Conservation (phyloP, 2,329 filamentous ascomycete genomes). For the Alternaria gaisen region DNA sequence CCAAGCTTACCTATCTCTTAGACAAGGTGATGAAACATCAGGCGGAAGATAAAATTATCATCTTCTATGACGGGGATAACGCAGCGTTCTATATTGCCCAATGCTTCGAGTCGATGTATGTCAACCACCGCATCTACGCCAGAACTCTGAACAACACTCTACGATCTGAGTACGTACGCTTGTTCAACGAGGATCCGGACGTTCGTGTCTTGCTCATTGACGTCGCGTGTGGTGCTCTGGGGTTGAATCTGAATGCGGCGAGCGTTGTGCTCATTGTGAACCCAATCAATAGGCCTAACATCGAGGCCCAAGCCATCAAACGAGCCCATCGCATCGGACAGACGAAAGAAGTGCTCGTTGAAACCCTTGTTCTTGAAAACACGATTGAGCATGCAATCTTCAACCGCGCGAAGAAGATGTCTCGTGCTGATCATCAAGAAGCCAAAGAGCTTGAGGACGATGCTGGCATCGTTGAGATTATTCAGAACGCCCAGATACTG, state of each 20-base stretch:
- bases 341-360: slow-evolving; percentile 77
- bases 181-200: slow-evolving; percentile 74
- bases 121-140: slow-evolving; percentile 73
- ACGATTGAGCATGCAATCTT: slow-evolving; percentile 89
- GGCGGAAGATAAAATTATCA: slow-evolving; percentile 80
- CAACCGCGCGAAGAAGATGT: slow-evolving; percentile 77
- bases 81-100: slow-evolving; percentile 86
- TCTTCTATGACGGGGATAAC: slow-evolving; percentile 93
- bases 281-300: slow-evolving; percentile 82
- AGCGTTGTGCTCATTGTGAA: slow-evolving; percentile 90
- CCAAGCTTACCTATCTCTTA: slow-evolving; percentile 87
- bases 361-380: slow-evolving; percentile 81
- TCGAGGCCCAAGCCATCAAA: slow-evolving; percentile 92
- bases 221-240: slow-evolving; percentile 86
- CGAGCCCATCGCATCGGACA: slow-evolving; percentile 90
- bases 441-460: slow-evolving; percentile 68
- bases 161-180: slow-evolving; percentile 77
- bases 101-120: slow-evolving; percentile 75
- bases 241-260: slow-evolving; percentile 83
- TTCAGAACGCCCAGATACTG: slow-evolving; percentile 64
- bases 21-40: slow-evolving; percentile 75
- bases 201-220: slow-evolving; percentile 90
- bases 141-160: slow-evolving; percentile 67
- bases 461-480: slow-evolving; percentile 65
- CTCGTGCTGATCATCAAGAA: slow-evolving; percentile 64